phyloP scores from a whole-genome alignment of 805 yeast genomes.

The Kluyveromyces nonfermentans region DNA sequence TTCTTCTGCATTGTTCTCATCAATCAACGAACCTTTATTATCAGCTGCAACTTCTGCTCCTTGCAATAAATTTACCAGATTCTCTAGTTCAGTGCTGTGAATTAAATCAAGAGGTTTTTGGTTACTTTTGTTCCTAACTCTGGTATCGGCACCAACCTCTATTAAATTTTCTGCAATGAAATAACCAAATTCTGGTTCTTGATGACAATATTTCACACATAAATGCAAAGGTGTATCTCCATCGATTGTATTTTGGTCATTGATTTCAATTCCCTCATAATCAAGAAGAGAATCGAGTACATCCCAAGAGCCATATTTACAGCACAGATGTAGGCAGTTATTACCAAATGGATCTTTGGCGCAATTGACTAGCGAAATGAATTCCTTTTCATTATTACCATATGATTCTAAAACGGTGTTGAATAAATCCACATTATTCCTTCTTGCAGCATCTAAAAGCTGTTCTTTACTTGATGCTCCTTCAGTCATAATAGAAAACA shows the following conservation, averaged over 20 bases:
- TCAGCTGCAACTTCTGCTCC: constrained; percentile 73
- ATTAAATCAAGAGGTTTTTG: constrained; percentile 70
- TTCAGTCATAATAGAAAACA: constrained; percentile 21
- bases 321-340: constrained; percentile 73
- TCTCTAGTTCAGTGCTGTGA: constrained; percentile 41
- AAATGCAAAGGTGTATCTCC: constrained; percentile 87
- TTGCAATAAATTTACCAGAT: constrained; percentile 55
- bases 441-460: constrained; percentile 75
- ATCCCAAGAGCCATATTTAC: constrained; percentile 76
- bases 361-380: constrained; percentile 50
- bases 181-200: constrained; percentile 79
- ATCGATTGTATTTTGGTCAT: constrained; percentile 59
- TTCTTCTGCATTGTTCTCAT: constrained; percentile 31
- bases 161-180: constrained; percentile 71
- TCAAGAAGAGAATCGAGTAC: constrained; percentile 75
- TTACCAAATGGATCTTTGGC: constrained; percentile 72
- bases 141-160: constrained; percentile 87
- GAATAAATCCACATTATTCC: constrained; percentile 76
- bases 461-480: constrained; percentile 79
- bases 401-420: constrained; percentile 42
- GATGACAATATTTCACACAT: constrained; percentile 67
- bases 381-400: constrained; percentile 24
- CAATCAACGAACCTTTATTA: constrained; percentile 25
- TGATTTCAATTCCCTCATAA: constrained; percentile 74
- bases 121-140: constrained; percentile 47